Conservation (phyloP, 768 basidiomycete species). For the Candolleomyces aberdarensis region DNA sequence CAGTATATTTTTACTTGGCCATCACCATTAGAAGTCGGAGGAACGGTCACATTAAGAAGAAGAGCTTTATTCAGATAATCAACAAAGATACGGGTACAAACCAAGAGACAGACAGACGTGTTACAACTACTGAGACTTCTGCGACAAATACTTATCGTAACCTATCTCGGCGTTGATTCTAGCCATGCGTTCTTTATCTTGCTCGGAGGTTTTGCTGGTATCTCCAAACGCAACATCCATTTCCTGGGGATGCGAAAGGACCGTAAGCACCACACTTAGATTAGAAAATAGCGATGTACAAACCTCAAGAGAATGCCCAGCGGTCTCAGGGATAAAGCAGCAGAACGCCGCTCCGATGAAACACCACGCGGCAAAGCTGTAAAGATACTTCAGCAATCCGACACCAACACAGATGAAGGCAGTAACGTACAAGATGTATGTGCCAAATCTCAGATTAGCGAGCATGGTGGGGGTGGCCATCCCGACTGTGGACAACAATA, state of each 20-base stretch:
- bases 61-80: too few relatives aligned
- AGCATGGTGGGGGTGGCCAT: slow-evolving; percentile 2
- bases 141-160: background rate
- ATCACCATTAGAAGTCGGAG: too few relatives aligned
- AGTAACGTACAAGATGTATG: background rate
- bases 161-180: background rate
- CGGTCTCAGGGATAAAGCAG: background rate
- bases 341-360: slow-evolving; percentile 1
- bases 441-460: background rate
- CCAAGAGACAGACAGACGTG: background rate
- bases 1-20: too few relatives aligned
- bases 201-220: background rate
- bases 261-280: background rate
- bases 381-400: background rate
- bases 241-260: background rate
- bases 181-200: slow-evolving; percentile 1
- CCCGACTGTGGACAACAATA: background rate
- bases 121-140: background rate
- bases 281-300: background rate
- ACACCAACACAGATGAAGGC: background rate
- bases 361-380: slow-evolving; percentile 1
- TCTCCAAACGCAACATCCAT: slow-evolving; percentile 4
- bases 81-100: background rate
- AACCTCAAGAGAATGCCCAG: background rate
- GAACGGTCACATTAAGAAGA: too few relatives aligned